These are phyloP conservation scores for Solanum tacnaense DNA, from an alignment of 257 asterid species.

Conservation along the genomic window DNA sequence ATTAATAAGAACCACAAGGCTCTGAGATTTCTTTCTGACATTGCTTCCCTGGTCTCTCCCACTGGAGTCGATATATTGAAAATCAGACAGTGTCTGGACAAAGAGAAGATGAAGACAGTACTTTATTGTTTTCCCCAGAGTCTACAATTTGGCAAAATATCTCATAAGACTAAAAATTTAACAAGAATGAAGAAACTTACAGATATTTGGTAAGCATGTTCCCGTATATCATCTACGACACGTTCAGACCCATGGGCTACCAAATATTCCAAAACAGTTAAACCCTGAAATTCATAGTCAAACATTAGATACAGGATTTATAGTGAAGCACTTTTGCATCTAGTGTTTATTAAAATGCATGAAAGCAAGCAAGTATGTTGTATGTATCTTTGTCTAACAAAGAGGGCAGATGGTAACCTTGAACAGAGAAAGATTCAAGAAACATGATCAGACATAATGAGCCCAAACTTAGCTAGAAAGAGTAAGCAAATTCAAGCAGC, in stretches of 20 bases:
- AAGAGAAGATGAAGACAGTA: constrained; percentile 1
- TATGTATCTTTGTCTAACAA: background rate
- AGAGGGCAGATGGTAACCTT: background rate
- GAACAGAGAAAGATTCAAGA: background rate
- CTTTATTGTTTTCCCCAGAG: background rate
- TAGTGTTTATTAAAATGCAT: background rate
- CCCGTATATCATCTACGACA: constrained; percentile 88
- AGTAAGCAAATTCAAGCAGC: constrained; percentile 1
- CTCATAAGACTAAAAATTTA: background rate
- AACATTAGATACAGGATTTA: background rate
- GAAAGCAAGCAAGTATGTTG: background rate
- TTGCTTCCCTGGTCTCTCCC: constrained; percentile 96
- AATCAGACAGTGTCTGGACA: constrained; percentile 82
- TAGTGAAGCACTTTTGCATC: background rate
- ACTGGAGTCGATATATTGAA: constrained; percentile 90
- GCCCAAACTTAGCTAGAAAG: background rate
- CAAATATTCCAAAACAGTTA: constrained; percentile 88
- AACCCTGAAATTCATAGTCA: constrained; percentile 38
- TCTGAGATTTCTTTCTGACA: constrained; percentile 94
- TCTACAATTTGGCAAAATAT: background rate
- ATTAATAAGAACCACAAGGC: constrained; percentile 88
- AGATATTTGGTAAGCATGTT: constrained; percentile 93
- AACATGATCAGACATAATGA: background rate
- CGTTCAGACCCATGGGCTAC: constrained; percentile 97
- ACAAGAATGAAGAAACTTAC: constrained; percentile 31